Base-by-base conservation (phyloP, 805 yeast species). In the Barnettozyma wickerhamii region DNA sequence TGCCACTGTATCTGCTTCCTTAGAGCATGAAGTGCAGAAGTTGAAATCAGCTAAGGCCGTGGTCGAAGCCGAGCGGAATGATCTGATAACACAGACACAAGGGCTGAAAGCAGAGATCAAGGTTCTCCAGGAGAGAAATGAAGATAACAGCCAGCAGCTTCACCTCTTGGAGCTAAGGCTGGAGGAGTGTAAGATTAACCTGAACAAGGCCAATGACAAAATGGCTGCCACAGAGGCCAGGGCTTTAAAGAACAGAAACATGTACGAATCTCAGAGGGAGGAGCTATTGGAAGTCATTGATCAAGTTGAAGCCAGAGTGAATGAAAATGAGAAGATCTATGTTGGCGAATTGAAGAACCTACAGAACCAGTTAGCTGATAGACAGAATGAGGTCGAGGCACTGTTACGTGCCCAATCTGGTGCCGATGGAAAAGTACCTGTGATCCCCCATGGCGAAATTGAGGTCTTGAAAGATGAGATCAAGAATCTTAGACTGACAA, bases 211-310 rank as follows among this genome's bases (percentile, higher is more conserved):
- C 1, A 39, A 42, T 15, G 57, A 56, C 18, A 46, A 44, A 20
- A 40, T 43, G 10, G 21, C 37, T 1, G 5, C 19, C 2, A 27
- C 50, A 38, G 85, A 81, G 33, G 61, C 60, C 18, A 71, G 69
- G 46, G 55, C 77, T 38, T 50, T 53, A n/a, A 69, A 66, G 39
- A 77, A 71, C 42, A 74, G 71, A 51, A 52, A 51, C 15, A 72
- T 65, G 20, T 70, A 73, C 33, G 83, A 77, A 37, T 51, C 58
- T 13, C 83, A 81, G 33, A 64, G 83, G 21, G 73, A 70, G 35
- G 84, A 81, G 52, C 65, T 83, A 62, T 57, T 81, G 34, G 76
- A 73, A 37, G 78, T 76, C 14, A 68, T 81, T 36, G 81, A 75
- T 43, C 61, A 75, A 33, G 66, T 81, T 56, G 75, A 77, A 33